Evolutionary conservation across 441 rosid species (phyloP), one percentile per base, ranked within the genome.

Genomic region (Arabidopsis hybrid): DNA sequence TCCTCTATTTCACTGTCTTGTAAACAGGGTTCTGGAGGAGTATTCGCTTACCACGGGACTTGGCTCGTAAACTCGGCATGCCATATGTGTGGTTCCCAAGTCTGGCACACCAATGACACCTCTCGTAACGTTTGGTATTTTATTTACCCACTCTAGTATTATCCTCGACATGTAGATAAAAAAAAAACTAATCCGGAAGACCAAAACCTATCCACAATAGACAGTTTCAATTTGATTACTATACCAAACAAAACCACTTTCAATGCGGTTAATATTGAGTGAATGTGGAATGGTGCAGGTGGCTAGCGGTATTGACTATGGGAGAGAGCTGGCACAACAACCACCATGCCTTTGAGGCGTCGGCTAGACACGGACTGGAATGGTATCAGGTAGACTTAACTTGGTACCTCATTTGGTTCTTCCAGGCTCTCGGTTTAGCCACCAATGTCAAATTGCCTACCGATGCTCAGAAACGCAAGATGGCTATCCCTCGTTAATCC

Each of bases 321-420:
- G 80, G 80, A 42, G 80, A 77, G 67, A 65, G 80, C 66, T 77
- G 80, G 80, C 80, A 77, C 63, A 77, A 77, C 65, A 77, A 77
- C 61, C 80, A 77, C 57, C 80, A 77, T 59, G 80, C 80, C 36
- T 77, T 77, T 45, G 76, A 77, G 69, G 58, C 76, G 0, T 77
- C 80, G 3, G 80, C 80, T 56, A 59, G 80, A 49, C 73, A 71
- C 0, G 80, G 80, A 34, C 72, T 77, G 4, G 80, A 77, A 52
- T 77, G 80, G 80, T 77, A 71, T 34, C 80, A 77, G 18, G 1
- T 77, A 2, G 80, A 77, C 72, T 6, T 60, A n/a, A 59, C 80
- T 65, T 77, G 80, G 80, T 77, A 71, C 56, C 63, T 77, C 63
- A 77, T 77, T 21, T 3, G 56, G 4, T 36, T 77, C 63, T 45